phyloP scores from a whole-genome alignment of 1,284 basidiomycete species.

The Cryptococcus jaspeensis region DNA sequence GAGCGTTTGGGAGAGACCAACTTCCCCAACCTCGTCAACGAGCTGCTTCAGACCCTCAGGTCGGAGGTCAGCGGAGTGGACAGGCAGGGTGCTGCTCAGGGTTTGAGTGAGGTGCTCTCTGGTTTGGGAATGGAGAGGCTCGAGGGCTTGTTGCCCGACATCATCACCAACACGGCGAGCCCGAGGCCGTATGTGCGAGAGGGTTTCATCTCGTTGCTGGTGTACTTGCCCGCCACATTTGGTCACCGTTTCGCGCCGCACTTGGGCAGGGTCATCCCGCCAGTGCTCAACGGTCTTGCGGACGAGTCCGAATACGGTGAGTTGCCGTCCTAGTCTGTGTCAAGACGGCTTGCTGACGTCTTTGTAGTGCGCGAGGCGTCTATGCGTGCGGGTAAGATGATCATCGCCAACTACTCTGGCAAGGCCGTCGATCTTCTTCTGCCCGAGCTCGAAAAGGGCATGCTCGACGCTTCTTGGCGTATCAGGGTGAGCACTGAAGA shows the following conservation, averaged over 20 bases:
- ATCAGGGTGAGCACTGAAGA: slow-evolving; percentile 67
- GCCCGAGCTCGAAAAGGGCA: slow-evolving; percentile 90
- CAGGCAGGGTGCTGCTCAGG: slow-evolving; percentile 93
- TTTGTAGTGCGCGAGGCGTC: slow-evolving; percentile 78
- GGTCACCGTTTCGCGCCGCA: slow-evolving; percentile 93
- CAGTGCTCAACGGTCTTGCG: slow-evolving; percentile 88
- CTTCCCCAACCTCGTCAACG: slow-evolving; percentile 92
- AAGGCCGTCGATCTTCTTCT: slow-evolving; percentile 91
- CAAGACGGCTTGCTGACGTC: neutral
- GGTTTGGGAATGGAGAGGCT: slow-evolving; percentile 96
- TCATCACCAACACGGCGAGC: slow-evolving; percentile 87
- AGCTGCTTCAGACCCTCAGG: slow-evolving; percentile 85
- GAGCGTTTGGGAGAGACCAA: slow-evolving; percentile 92
- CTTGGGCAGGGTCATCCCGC: slow-evolving; percentile 88
- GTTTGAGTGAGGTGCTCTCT: slow-evolving; percentile 91
- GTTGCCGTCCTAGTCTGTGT: neutral
- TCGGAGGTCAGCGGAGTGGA: slow-evolving; percentile 95
- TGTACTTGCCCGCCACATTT: slow-evolving; percentile 95
- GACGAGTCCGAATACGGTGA: slow-evolving; percentile 82
- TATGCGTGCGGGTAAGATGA: slow-evolving; percentile 98
- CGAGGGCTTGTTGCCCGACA: slow-evolving; percentile 90
- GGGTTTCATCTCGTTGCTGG: slow-evolving; percentile 96
- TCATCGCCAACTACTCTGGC: slow-evolving; percentile 90
- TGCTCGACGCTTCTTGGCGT: slow-evolving; percentile 93
- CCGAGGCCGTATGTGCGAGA: slow-evolving; percentile 89